phyloP scores from a whole-genome alignment of 331 rosid species.

The Arachis monticola region DNA sequence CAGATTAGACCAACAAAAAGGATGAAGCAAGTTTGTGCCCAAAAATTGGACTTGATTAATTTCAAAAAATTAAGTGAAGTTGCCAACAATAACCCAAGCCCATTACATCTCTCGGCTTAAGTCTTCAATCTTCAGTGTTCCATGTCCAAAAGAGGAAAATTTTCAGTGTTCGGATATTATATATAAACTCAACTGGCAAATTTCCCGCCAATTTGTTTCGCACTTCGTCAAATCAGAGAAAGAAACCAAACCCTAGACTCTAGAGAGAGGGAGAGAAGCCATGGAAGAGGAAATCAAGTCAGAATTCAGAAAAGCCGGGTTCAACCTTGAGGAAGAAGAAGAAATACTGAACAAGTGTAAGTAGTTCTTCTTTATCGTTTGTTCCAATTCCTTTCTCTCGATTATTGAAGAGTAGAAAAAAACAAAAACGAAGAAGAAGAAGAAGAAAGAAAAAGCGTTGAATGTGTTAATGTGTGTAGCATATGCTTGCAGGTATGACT shows the following conservation, averaged over 20 bases:
- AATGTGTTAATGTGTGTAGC: constrained; percentile 12
- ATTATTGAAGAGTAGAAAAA: neutral
- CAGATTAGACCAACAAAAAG: too few species aligned
- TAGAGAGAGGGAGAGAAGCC: constrained; percentile 26
- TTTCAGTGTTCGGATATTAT: neutral
- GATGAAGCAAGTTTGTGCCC: too few species aligned
- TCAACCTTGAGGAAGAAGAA: constrained; percentile 64
- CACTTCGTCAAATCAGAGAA: constrained; percentile 31
- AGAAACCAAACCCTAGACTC: constrained; percentile 66
- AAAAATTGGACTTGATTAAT: too few species aligned
- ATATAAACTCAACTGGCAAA: neutral
- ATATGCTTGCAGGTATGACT: constrained; percentile 54
- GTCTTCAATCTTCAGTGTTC: too few species aligned
- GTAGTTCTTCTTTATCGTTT: constrained; percentile 20
- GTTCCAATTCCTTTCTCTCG: neutral
- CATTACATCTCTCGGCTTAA: too few species aligned
- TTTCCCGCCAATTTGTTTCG: constrained; percentile 46
- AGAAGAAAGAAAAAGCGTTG: neutral
- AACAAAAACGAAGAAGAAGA: neutral
- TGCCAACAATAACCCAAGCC: too few species aligned
- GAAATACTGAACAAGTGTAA: constrained; percentile 74
- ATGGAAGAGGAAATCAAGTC: constrained; percentile 79
- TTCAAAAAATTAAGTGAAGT: too few species aligned
- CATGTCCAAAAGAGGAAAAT: too few species aligned
- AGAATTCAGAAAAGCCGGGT: constrained; percentile 56